Percentiles rank a stretch among this genome's conserved stretches.
Evolutionary conservation across 495 filamentous ascomycete genomes (phyloP).

Genomic region (Trichoderma asperelloides): DNA sequence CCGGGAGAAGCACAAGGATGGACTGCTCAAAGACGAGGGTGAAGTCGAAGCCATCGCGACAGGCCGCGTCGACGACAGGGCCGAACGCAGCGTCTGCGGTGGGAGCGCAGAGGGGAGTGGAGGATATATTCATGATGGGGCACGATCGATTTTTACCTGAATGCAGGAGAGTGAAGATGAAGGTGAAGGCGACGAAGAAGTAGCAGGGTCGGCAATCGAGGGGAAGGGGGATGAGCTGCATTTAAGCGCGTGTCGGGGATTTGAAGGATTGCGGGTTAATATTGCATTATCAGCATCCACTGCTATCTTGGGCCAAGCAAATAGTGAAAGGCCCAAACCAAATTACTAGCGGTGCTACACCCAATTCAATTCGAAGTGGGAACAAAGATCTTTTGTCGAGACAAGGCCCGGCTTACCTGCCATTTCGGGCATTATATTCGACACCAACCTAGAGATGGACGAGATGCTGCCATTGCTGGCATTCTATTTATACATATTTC

Average conservation of each 20-base stretch:
- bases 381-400: too few relatives aligned
- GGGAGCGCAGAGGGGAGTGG: background rate
- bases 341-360: too few relatives aligned
- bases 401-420: too few relatives aligned
- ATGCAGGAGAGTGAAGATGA: background rate
- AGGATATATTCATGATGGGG: background rate
- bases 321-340: too few relatives aligned
- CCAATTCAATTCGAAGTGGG: too few relatives aligned
- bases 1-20: constrained; percentile 43
- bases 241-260: background rate
- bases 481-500: too few relatives aligned
- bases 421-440: too few relatives aligned
- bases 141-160: background rate
- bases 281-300: background rate
- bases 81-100: constrained; percentile 13
- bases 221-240: background rate
- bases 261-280: background rate
- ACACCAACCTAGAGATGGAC: too few relatives aligned
- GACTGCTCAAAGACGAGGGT: constrained; percentile 51
- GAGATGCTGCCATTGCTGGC: too few relatives aligned
- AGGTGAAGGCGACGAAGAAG: background rate
- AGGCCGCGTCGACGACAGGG: constrained; percentile 12
- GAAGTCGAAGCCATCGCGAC: constrained; percentile 44
- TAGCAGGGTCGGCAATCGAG: background rate
- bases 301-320: too few relatives aligned